Evolutionary conservation across 2,329 filamentous ascomycete genomes (phyloP), one percentile per base, ranked within the genome.

Genomic region (Eutypa lata): DNA sequence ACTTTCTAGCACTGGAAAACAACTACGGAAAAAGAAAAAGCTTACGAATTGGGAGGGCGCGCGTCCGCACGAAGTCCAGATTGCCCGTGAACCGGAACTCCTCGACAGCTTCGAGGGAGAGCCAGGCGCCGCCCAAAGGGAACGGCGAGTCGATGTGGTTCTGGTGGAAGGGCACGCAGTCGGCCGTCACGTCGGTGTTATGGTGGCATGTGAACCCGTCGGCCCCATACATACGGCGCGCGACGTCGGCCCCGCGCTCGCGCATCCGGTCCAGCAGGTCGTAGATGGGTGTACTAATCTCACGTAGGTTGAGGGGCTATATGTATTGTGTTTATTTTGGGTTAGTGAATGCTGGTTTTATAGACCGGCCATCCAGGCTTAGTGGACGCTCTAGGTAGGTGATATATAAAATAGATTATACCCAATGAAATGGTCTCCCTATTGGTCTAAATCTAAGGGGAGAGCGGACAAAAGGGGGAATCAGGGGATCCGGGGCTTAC

Each of bases 231-330:
- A 63, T 63, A 7, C 53, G 50, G 19, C 44, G 40, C 56, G 59
- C 59, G 2, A 58, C 60, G 2, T 61, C 60, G 3, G 56, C 56
- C 7, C 40, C 74, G 63, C 42, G 65, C 43, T 6, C 55, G 21
- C 43, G 37, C 18, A 48, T 45, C n/a, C 33, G 28, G 10, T 37
- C 18, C n/a, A 55, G 37, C 19, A 55, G 33, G 47, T 55, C 53
- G 47, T 47, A 55, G 1, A 55, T 33, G 3, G 49, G 53, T 28
- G 64, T 47, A 48, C 72, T 58, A 5, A 65, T 64, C 16, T 72
- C 66, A 10, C 21, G 42, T 5, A 45, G 19, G 42, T 45, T 45
- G 11, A 45, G 42, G 5, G 42, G 42, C 42, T 31, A 31, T n/a
- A n/a, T n/a, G n/a, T n/a, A n/a, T n/a, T n/a, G n/a, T n/a, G n/a